phyloP scores from a whole-genome alignment of 2,329 filamentous ascomycete species.

The Mycosphaerella arachidis region DNA sequence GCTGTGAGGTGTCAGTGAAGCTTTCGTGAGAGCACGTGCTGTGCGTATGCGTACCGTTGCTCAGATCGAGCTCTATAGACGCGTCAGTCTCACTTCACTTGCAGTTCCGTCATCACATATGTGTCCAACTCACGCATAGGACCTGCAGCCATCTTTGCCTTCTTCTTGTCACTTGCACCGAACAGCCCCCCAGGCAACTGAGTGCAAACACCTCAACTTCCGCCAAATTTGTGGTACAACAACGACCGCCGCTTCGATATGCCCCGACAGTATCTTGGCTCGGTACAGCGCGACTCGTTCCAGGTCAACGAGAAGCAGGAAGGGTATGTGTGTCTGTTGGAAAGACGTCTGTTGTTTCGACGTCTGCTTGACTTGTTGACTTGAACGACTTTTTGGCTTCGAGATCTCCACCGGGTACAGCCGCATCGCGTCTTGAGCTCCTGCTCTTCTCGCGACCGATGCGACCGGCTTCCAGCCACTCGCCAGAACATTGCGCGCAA shows the following conservation, averaged over 20 bases:
- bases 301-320: not conserved
- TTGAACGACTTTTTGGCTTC: not conserved
- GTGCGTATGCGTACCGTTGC: conserved; percentile 59
- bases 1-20: conserved; percentile 40
- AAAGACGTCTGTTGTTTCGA: not conserved
- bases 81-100: conserved; percentile 20
- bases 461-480: not conserved
- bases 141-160: conserved; percentile 47
- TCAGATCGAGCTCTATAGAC: conserved; percentile 69
- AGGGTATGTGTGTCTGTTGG: not conserved
- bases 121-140: conserved; percentile 55
- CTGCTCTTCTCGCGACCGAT: not conserved
- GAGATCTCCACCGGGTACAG: not conserved
- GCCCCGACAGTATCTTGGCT: not conserved
- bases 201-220: not conserved
- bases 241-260: not conserved
- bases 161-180: not conserved
- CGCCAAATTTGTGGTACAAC: not conserved
- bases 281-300: not conserved
- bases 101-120: conserved; percentile 50
- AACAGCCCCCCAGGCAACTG: conserved; percentile 8
- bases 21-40: conserved; percentile 1
- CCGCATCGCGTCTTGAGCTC: not conserved
- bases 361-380: not conserved
- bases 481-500: not conserved